Base-by-base conservation (phyloP, 1,284 basidiomycete species). In the Trametes sp. region DNA sequence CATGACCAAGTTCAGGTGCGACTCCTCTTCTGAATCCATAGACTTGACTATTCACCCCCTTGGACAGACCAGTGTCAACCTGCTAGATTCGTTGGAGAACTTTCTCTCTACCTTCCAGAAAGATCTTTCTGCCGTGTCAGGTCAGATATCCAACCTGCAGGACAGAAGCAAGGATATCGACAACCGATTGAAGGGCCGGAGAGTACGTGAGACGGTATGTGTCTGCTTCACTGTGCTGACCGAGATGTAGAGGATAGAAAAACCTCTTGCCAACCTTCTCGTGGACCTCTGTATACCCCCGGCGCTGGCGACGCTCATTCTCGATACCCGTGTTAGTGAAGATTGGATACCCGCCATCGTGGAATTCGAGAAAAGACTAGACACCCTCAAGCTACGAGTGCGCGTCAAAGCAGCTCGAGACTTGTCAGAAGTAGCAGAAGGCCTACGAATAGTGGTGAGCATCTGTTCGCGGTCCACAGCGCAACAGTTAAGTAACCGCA, bases 61-160 rank as follows among this genome's bases (percentile, higher is more conserved):
- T 52, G 60, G 51, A 26, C 67, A 94, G 92, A 87, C 89, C 49
- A 93, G 93, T 73, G 81, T 90, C 53, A 81, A 84, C 67, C 82
- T 98, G 44, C 81, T 98, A 50, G 88, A 93, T 67, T 94, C 94
- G 0, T 84, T 99, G 4, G 91, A 96, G 68, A 83, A 87, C 2
- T 98, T 98, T 75, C 84, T 98, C 11, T 95, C 95, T 1, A 97
- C 94, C 0, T 99, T 99, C 72, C 96, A 98, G 76, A 90, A 86
- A 68, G 96, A 99, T 77, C 83, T 99, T 6, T 92, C 93, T 4
- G 89, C 91, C 2, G 96, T 98, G 5, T 98, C 97, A 2, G 93
- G 94, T 0, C 96, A 99, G 74, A 98, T 99, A 73, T 91, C 94
- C 0, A 93, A 97, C 67, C 83, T 99, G 26, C 97, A 99, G 74